Evolutionary conservation across 164 flowering plant genomes (phyloP).

Genomic region (Euptelea pleiosperma): DNA sequence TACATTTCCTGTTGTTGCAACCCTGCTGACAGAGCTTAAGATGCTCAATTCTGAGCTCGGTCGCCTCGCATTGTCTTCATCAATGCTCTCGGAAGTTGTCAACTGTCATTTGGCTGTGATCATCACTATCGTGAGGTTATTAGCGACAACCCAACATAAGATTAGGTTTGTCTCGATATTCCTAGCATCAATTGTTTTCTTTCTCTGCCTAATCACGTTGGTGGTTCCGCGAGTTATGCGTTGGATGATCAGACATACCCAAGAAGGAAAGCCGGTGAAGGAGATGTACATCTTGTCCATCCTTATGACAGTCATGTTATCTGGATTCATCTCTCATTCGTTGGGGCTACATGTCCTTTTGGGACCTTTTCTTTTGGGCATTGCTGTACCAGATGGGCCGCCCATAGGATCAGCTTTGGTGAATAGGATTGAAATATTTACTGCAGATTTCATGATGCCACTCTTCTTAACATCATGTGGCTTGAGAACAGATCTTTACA

Average conservation of each 20-base stretch:
- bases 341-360: constrained; percentile 15
- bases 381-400: constrained; percentile 48
- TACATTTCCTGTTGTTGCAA: constrained; percentile 14
- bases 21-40: constrained; percentile 21
- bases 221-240: constrained; percentile 22
- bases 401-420: constrained; percentile 40
- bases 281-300: constrained; percentile 12
- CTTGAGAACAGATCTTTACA: background rate
- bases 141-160: too few relatives aligned
- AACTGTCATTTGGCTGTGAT: too few relatives aligned
- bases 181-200: constrained; percentile 6
- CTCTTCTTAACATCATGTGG: constrained; percentile 12
- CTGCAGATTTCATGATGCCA: constrained; percentile 23
- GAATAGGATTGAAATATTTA: constrained; percentile 27
- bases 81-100: too few relatives aligned
- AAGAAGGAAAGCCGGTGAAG: constrained; percentile 28
- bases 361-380: constrained; percentile 34
- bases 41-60: constrained; percentile 33
- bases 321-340: background rate
- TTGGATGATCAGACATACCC: constrained; percentile 25
- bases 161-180: too few relatives aligned
- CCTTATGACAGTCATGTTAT: constrained; percentile 10
- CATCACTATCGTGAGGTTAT: too few relatives aligned
- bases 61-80: constrained; percentile 21
- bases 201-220: background rate